A percentile compares a stretch with the other conserved stretches of the same genome.
Evolutionary conservation across 768 basidiomycete species (phyloP).

Genomic region (Coprinopsis strossmayeri): DNA sequence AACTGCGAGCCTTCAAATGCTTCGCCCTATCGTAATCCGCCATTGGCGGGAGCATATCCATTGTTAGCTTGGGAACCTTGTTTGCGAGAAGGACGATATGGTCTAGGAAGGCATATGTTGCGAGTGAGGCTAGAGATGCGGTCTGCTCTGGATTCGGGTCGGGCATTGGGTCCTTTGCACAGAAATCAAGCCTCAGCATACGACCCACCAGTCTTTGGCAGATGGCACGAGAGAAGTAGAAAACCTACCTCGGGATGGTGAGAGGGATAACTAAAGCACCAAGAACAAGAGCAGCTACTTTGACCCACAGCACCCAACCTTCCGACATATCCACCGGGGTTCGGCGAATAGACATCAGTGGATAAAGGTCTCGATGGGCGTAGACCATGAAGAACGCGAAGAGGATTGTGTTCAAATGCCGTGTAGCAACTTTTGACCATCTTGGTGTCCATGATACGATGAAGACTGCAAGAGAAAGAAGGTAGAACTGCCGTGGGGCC

Average conservation of each 20-base stretch:
- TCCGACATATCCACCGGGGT: conserved; percentile 11
- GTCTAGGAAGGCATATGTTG: conserved; percentile 51
- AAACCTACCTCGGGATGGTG: conserved; percentile 7
- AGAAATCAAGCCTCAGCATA: no score
- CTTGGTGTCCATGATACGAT: conserved; percentile 31
- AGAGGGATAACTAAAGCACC: conserved; percentile 10
- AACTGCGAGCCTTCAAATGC: conserved; percentile 21
- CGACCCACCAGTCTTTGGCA: no score
- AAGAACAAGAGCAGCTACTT: conserved; percentile 10
- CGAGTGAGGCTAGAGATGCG: conserved; percentile 35
- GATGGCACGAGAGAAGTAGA: no score
- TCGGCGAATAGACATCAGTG: conserved; percentile 10
- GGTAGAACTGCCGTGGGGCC: conserved; percentile 40
- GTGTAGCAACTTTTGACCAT: conserved; percentile 29
- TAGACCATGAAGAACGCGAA: conserved; percentile 12
- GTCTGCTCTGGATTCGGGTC: conserved; percentile 45
- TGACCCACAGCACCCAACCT: conserved; percentile 14
- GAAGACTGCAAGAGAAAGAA: conserved; percentile 35
- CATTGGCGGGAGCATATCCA: conserved; percentile 55
- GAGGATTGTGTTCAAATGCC: conserved; percentile 29
- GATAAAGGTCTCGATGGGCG: conserved; percentile 15
- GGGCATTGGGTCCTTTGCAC: conserved; percentile 28
- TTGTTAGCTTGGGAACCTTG: conserved; percentile 36
- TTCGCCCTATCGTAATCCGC: conserved; percentile 51
- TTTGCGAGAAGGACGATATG: conserved; percentile 41